A percentile compares a stretch with the other conserved stretches of the same genome.
Conservation (phyloP, 306 rosid species). For the Lotus japonicus region DNA sequence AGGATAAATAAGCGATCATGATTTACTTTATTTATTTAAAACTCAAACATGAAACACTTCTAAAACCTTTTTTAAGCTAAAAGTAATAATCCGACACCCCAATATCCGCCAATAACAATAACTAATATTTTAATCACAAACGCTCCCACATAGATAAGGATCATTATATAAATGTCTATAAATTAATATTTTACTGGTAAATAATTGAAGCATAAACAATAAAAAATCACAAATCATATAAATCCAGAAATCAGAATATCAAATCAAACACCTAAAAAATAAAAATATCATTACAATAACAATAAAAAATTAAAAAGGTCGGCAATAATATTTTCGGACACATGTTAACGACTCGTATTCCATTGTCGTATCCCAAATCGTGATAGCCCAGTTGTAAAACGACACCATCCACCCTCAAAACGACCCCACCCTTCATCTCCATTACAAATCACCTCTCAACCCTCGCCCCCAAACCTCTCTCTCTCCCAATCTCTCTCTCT, state of each 20-base stretch:
- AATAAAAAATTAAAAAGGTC: not conserved
- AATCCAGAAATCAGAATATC: not conserved
- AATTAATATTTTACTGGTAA: not conserved
- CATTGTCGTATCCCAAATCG: constrained; percentile 22
- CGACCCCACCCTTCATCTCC: constrained; percentile 23
- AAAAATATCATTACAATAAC: not conserved
- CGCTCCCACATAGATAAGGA: no score
- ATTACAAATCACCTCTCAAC: constrained; percentile 30
- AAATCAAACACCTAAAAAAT: no score
- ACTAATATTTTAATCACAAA: no score
- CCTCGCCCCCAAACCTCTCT: constrained; percentile 17
- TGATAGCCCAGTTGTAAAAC: constrained; percentile 16
- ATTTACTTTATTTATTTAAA: no score
- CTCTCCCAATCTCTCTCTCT: not conserved
- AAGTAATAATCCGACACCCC: no score
- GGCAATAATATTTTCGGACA: not conserved
- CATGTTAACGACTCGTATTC: constrained; percentile 18
- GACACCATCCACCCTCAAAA: constrained; percentile 27
- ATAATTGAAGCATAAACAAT: not conserved
- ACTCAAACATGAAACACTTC: no score
- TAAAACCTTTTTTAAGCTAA: no score
- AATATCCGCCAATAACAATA: no score
- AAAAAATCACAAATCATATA: not conserved
- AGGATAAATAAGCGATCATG: no score
- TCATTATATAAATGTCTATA: not conserved